Evolutionary conservation across 1,284 basidiomycete genomes (phyloP).

Genomic region (Rhodofomes roseus): DNA sequence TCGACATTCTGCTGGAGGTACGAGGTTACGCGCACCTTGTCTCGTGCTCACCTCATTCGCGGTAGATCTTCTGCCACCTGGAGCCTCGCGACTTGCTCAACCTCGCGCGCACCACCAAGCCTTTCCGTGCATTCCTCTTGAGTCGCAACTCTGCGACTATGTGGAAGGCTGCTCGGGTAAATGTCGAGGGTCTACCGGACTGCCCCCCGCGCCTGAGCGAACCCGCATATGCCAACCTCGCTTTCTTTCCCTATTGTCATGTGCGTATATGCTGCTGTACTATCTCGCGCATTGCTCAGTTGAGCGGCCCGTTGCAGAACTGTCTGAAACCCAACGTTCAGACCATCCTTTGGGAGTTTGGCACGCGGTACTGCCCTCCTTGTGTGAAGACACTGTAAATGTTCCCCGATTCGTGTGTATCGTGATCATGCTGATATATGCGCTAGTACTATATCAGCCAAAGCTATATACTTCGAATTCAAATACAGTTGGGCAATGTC

Average conservation of each 20-base stretch:
- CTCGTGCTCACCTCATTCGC: background rate
- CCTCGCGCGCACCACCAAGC: constrained; percentile 36
- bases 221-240: constrained; percentile 27
- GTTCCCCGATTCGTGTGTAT: too few relatives aligned
- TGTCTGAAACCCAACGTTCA: constrained; percentile 1
- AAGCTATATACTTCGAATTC: too few relatives aligned
- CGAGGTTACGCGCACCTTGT: background rate
- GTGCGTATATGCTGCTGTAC: constrained; percentile 2
- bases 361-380: background rate
- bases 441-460: too few relatives aligned
- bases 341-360: constrained; percentile 1
- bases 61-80: constrained; percentile 43
- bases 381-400: background rate
- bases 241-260: constrained; percentile 20
- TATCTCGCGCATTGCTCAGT: background rate
- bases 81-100: constrained; percentile 43
- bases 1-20: constrained; percentile 22
- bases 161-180: constrained; percentile 36
- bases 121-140: constrained; percentile 35
- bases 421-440: too few relatives aligned
- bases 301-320: background rate
- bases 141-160: constrained; percentile 31
- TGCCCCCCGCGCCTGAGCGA: constrained; percentile 32
- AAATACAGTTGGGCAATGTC: background rate
- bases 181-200: constrained; percentile 19